Evolutionary conservation across 176 grass and related monocot species (phyloP).

Genomic region (Oryza glaberrima): DNA sequence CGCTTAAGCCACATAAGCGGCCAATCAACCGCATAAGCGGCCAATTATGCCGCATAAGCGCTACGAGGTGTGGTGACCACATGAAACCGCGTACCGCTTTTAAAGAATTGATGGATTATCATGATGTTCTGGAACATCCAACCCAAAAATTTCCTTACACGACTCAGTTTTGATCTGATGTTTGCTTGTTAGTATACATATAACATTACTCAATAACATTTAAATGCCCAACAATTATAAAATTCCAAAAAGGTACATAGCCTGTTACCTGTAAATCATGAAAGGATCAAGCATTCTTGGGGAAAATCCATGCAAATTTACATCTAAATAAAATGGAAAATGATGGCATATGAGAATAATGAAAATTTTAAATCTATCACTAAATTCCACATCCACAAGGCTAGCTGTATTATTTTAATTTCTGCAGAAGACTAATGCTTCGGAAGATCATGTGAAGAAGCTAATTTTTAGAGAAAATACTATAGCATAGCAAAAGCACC

Average conservation of each 20-base stretch:
- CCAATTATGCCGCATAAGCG: no score
- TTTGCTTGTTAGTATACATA: neutral
- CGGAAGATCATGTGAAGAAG: neutral
- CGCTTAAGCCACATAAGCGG: no score
- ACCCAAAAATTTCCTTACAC: neutral
- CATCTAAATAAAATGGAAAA: slow-evolving; percentile 2
- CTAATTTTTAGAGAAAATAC: neutral
- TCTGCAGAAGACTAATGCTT: neutral
- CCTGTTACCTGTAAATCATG: neutral
- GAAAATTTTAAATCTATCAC: neutral
- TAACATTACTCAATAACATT: neutral
- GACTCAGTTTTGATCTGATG: neutral
- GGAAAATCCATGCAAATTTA: slow-evolving; percentile 9
- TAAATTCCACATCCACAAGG: neutral
- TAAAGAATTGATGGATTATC: no score
- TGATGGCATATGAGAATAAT: neutral
- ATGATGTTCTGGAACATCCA: neutral
- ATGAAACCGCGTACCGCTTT: no score
- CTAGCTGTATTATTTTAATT: neutral
- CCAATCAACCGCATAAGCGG: no score
- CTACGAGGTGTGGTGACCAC: no score
- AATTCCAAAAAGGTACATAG: neutral
- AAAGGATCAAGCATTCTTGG: neutral
- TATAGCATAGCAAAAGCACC: neutral
- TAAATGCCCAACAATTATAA: neutral